Evolutionary conservation across 768 basidiomycete genomes (phyloP).

Genomic region (Lentinula sp.): DNA sequence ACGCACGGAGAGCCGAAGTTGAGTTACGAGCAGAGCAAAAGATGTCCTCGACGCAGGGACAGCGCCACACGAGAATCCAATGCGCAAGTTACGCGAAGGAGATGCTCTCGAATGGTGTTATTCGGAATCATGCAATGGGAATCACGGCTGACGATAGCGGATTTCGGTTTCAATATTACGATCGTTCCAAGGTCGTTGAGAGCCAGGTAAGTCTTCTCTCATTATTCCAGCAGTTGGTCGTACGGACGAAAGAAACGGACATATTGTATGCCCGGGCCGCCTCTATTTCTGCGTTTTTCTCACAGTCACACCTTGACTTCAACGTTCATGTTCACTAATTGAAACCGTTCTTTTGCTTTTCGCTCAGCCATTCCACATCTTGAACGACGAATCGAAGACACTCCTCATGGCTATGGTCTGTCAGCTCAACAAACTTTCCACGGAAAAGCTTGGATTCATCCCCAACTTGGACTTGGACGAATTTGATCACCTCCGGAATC

Average conservation of each 20-base stretch:
- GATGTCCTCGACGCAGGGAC: neutral
- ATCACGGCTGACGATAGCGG: neutral
- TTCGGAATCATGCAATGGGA: neutral
- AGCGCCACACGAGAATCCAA: neutral
- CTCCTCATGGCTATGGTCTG: neutral
- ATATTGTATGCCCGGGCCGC: too few species aligned
- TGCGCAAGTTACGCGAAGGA: neutral
- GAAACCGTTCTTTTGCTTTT: neutral
- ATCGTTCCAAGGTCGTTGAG: neutral
- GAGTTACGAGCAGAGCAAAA: neutral
- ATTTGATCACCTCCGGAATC: neutral
- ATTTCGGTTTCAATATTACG: neutral
- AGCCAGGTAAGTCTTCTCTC: too few species aligned
- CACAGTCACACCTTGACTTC: too few species aligned
- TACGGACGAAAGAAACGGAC: too few species aligned
- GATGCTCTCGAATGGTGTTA: neutral
- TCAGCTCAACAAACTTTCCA: neutral
- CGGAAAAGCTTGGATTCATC: neutral
- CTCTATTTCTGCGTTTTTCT: too few species aligned
- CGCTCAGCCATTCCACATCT: neutral
- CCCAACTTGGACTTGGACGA: neutral
- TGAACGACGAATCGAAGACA: neutral
- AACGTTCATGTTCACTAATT: too few species aligned
- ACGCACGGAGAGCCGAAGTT: neutral
- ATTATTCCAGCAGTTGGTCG: too few species aligned